These are phyloP conservation scores for Tricholoma hemisulphureum DNA, from an alignment of 768 basidiomycete genomes.

Conservation along the genomic window DNA sequence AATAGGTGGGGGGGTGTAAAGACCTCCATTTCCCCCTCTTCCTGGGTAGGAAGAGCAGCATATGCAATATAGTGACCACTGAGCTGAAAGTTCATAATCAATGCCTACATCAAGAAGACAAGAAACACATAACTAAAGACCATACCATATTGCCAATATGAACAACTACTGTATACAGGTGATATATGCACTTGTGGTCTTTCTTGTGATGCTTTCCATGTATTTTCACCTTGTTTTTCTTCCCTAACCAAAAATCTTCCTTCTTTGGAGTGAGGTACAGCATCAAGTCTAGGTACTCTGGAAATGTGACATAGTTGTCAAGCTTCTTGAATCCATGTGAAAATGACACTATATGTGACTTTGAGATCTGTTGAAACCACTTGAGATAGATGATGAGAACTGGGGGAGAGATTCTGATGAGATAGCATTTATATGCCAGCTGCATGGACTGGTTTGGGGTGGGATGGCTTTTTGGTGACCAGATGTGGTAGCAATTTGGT, in stretches of 20 bases:
- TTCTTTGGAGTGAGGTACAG: constrained; percentile 84
- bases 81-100: constrained; percentile 43
- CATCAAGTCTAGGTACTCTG: constrained; percentile 77
- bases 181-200: constrained; percentile 55
- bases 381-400: constrained; percentile 92
- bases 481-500: background rate
- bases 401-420: constrained; percentile 82
- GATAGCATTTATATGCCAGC: constrained; percentile 90
- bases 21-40: too few species aligned
- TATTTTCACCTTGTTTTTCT: constrained; percentile 18
- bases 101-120: constrained; percentile 4
- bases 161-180: constrained; percentile 79
- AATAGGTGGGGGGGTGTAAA: too few species aligned
- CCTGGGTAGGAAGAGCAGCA: constrained; percentile 58
- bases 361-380: constrained; percentile 84
- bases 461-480: constrained; percentile 23
- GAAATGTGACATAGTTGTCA: constrained; percentile 90
- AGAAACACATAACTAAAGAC: background rate
- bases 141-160: constrained; percentile 86
- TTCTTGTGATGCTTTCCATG: constrained; percentile 25
- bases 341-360: constrained; percentile 59
- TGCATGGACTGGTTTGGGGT: constrained; percentile 63
- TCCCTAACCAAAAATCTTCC: constrained; percentile 63
- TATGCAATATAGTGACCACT: constrained; percentile 91
- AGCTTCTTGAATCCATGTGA: constrained; percentile 84